phyloP scores from a whole-genome alignment of 1,139 yeast species.

The Blastobotrys indianensis region DNA sequence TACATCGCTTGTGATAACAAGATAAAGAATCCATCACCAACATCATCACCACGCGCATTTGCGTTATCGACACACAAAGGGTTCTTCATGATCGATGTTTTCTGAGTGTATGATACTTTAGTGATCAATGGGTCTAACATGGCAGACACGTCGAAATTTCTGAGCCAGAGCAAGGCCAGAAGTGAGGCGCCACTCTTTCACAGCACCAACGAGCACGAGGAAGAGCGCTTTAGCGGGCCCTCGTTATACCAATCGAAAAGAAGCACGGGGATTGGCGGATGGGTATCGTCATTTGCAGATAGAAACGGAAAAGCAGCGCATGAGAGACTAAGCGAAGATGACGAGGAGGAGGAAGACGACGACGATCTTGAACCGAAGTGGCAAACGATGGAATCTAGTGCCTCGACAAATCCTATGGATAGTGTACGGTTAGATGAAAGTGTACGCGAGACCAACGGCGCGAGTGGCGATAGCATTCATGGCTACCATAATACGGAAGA shows the following conservation, averaged over 20 bases:
- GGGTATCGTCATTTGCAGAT: slow-evolving; percentile 24
- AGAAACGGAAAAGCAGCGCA: slow-evolving; percentile 10
- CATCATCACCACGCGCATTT: neutral
- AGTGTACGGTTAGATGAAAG: neutral
- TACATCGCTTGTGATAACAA: neutral
- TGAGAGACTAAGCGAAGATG: slow-evolving; percentile 5
- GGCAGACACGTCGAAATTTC: slow-evolving; percentile 37
- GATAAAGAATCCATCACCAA: too few species aligned
- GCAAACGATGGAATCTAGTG: slow-evolving; percentile 9
- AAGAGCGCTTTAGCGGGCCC: slow-evolving; percentile 19
- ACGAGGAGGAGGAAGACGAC: slow-evolving; percentile 10
- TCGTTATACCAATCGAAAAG: slow-evolving; percentile 19
- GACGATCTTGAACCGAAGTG: slow-evolving; percentile 10
- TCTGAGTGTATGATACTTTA: slow-evolving; percentile 27
- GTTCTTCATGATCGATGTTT: slow-evolving; percentile 22
- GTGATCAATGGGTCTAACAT: neutral
- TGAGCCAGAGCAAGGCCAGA: slow-evolving; percentile 32
- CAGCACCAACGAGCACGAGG: slow-evolving; percentile 27
- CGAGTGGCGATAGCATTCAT: slow-evolving; percentile 3
- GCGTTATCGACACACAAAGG: neutral
- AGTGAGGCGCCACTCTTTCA: slow-evolving; percentile 31
- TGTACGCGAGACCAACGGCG: slow-evolving; percentile 1
- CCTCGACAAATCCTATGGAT: neutral
- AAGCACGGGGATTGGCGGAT: slow-evolving; percentile 9
- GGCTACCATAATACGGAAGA: slow-evolving; percentile 1